Conservation (phyloP, 768 basidiomycete species). For the Roridomyces roridus region DNA sequence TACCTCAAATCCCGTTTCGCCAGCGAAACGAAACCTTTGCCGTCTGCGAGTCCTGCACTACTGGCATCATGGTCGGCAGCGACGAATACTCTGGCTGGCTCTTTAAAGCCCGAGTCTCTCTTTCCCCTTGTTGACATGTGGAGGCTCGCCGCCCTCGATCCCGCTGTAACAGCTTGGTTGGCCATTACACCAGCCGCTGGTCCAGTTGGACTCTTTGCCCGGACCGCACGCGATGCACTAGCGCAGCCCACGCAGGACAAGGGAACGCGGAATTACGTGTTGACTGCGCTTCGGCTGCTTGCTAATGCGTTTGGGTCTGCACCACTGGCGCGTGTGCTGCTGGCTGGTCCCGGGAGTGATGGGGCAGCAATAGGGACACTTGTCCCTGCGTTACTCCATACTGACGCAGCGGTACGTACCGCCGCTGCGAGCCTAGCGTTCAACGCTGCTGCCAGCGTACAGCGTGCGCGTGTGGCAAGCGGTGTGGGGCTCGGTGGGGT, state of each 20-base stretch:
- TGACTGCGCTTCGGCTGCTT: conserved; percentile 72
- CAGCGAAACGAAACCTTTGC: conserved; percentile 18
- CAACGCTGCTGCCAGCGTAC: conserved; percentile 71
- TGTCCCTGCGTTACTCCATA: conserved; percentile 70
- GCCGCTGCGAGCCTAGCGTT: conserved; percentile 87
- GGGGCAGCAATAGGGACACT: conserved; percentile 58
- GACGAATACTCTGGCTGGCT: conserved; percentile 47
- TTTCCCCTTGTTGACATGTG: conserved; percentile 89
- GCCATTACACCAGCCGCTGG: conserved; percentile 42
- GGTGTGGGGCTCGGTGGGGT: conserved; percentile 29
- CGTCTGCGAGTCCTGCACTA: conserved; percentile 42
- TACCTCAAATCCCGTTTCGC: conserved; percentile 68
- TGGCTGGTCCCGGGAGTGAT: conserved; percentile 30
- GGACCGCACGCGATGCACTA: conserved; percentile 44
- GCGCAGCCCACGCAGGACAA: conserved; percentile 29
- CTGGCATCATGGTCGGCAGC: conserved; percentile 56
- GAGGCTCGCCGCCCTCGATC: conserved; percentile 77
- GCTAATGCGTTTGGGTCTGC: conserved; percentile 69
- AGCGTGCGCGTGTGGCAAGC: conserved; percentile 61
- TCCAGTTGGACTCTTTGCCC: conserved; percentile 52
- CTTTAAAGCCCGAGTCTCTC: conserved; percentile 59
- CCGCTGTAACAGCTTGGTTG: conserved; percentile 58
- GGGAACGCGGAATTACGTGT: conserved; percentile 59
- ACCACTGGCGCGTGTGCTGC: conserved; percentile 47
- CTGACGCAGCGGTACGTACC: conserved; percentile 70